Evolutionary conservation across 2,329 filamentous ascomycete genomes (phyloP), one percentile per base, ranked within the genome.

Genomic region (Monosporascus sp.): DNA sequence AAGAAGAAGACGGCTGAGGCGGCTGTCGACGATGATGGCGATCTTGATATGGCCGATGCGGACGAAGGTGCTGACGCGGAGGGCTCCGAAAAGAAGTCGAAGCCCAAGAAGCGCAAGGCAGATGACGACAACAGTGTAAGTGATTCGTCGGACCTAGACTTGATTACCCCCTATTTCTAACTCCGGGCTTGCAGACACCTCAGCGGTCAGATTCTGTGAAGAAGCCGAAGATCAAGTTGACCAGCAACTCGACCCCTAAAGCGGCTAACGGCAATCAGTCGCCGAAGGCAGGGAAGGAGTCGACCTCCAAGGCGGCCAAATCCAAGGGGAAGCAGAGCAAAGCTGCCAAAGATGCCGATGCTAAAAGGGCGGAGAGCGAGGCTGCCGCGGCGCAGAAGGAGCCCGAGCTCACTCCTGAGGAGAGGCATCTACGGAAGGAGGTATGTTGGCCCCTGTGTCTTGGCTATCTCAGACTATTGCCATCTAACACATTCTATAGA

Each of bases 71-170:
- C 73, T 59, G 60, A 75, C 11, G 60, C 74, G 25, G 76, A 75
- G 36, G 66, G 70, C 25, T 62, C 70, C 24, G 63, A 66, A 48
- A 70, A 72, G 61, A 70, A 73, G 54, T 22, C 61, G n/a, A 80
- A 80, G 69, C 79, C 79, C 6, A 89, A 88, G 81, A 96, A 96
- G 80, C 86, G 91, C 63, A 96, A 96, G 81, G 86, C 90, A 65
- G 88, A 84, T 15, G 90, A 95, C 52, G 84, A 84, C n/a, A 79
- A 78, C 24, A 87, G 86, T 72, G 84, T 85, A 67, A 72, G 77
- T 62, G 42, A n/a, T 8, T n/a, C n/a, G 11, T 48, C n/a, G 34
- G 46, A 37, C 18, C 27, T 44, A 34, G 9, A 14, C 31, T 46
- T 15, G n/a, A 6, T 50, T 39, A 5, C 14, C 17, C 50, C 22